These are phyloP conservation scores for Cladosporium phlei DNA, from an alignment of 2,329 filamentous ascomycete species.

Conservation along the genomic window DNA sequence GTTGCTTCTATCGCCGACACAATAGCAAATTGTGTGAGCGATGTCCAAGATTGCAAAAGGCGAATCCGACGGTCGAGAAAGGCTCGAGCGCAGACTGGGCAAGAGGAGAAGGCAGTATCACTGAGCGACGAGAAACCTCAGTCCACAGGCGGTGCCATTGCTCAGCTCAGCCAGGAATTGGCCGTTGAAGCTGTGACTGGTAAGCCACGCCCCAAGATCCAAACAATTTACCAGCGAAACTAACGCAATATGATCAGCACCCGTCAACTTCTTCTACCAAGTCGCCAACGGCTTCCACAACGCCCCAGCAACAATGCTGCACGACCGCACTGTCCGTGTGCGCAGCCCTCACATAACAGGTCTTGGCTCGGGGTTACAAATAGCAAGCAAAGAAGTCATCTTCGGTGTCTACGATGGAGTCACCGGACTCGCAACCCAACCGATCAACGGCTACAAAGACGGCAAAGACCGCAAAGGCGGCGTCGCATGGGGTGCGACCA, in stretches of 20 bases:
- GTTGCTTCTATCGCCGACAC: slow-evolving; percentile 2
- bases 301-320: neutral
- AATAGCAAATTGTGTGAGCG: neutral
- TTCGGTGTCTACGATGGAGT: slow-evolving; percentile 12
- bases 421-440: slow-evolving; percentile 31
- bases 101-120: slow-evolving; percentile 11
- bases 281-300: slow-evolving; percentile 61
- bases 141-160: slow-evolving; percentile 24
- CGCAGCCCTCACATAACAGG: slow-evolving; percentile 6
- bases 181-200: slow-evolving; percentile 55
- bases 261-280: slow-evolving; percentile 79
- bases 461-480: slow-evolving; percentile 30
- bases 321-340: slow-evolving; percentile 4
- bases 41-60: slow-evolving; percentile 8
- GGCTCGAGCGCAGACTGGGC: neutral
- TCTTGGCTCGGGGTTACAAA: neutral
- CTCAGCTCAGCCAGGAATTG: slow-evolving; percentile 25
- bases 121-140: slow-evolving; percentile 20
- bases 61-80: neutral
- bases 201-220: too few species aligned
- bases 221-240: too few species aligned
- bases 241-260: too few species aligned
- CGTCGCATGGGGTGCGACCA: slow-evolving; percentile 1
- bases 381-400: slow-evolving; percentile 6
- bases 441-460: slow-evolving; percentile 58